These are phyloP conservation scores for Ramularia endophylla DNA, from an alignment of 2,329 filamentous ascomycete genomes.

Conservation along the genomic window DNA sequence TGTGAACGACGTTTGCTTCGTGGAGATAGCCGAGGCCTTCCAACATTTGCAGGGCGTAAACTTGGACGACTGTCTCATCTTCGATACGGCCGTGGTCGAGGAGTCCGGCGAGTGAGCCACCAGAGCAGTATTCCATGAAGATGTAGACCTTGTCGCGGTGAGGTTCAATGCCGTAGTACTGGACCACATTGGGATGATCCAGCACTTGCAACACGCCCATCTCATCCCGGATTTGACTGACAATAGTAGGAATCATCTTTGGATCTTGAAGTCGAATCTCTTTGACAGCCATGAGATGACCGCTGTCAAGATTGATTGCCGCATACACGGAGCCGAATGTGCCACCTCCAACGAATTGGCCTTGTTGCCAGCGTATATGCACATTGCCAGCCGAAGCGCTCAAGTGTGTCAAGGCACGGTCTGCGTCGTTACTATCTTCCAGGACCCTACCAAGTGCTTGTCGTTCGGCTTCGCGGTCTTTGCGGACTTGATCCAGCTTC, in stretches of 20 bases:
- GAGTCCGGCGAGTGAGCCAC: conserved; percentile 81
- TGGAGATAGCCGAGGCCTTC: conserved; percentile 93
- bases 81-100: conserved; percentile 95
- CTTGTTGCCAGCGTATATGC: conserved; percentile 95
- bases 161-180: conserved; percentile 96
- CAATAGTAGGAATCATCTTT: conserved; percentile 89
- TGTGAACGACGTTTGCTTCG: conserved; percentile 84
- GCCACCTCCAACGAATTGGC: conserved; percentile 94
- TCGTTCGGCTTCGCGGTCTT: conserved; percentile 74
- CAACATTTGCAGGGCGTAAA: conserved; percentile 88
- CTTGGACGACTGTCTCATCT: conserved; percentile 95
- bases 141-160: conserved; percentile 99
- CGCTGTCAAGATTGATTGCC: conserved; percentile 93
- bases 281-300: conserved; percentile 96
- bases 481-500: conserved; percentile 70
- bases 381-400: conserved; percentile 94
- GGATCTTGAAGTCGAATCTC: conserved; percentile 97
- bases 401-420: conserved; percentile 87
- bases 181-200: conserved; percentile 96
- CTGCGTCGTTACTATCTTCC: conserved; percentile 91
- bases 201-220: conserved; percentile 95
- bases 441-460: conserved; percentile 85
- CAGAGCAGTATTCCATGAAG: conserved; percentile 99
- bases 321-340: conserved; percentile 98
- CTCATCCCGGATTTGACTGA: conserved; percentile 89